Conservation (phyloP, 225 moss, liverwort and hornwort species). For the Antitrichia curtipendula region DNA sequence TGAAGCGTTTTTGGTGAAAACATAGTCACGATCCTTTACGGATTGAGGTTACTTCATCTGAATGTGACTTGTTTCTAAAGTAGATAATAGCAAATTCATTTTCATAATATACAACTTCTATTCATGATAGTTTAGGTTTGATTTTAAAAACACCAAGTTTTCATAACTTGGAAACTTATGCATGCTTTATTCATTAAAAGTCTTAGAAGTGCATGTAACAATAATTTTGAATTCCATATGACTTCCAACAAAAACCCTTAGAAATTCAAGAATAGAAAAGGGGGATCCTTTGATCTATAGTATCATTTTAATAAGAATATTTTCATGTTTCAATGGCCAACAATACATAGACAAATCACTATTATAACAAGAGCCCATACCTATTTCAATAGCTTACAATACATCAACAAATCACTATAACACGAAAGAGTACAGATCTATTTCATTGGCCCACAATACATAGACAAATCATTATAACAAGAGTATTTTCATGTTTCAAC, state of each 20-base stretch:
- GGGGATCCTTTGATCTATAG: fast-evolving
- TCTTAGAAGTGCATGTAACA: too few relatives aligned
- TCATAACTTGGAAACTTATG: neutral
- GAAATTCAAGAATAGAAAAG: neutral
- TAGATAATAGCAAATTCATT: fast-evolving
- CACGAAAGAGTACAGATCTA: too few relatives aligned
- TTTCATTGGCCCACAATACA: too few relatives aligned
- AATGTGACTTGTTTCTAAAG: neutral
- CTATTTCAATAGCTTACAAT: too few relatives aligned
- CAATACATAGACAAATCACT: too few relatives aligned
- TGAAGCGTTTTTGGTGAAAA: too few relatives aligned
- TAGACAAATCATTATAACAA: too few relatives aligned
- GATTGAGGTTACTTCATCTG: fast-evolving
- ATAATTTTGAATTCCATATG: neutral
- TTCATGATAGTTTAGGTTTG: neutral
- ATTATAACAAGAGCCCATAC: neutral
- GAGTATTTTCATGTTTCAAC: too few relatives aligned
- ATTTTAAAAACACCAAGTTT: neutral
- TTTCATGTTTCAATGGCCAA: too few relatives aligned
- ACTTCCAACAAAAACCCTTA: neutral
- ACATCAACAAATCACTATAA: too few relatives aligned
- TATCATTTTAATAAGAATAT: too few relatives aligned
- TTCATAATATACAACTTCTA: neutral
- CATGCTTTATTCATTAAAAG: neutral
- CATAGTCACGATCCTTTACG: too few relatives aligned